A percentile compares a stretch with the other conserved stretches of the same genome.
These are phyloP conservation scores for Coniella lustricola DNA, from an alignment of 2,329 filamentous ascomycete species.

Conservation along the genomic window DNA sequence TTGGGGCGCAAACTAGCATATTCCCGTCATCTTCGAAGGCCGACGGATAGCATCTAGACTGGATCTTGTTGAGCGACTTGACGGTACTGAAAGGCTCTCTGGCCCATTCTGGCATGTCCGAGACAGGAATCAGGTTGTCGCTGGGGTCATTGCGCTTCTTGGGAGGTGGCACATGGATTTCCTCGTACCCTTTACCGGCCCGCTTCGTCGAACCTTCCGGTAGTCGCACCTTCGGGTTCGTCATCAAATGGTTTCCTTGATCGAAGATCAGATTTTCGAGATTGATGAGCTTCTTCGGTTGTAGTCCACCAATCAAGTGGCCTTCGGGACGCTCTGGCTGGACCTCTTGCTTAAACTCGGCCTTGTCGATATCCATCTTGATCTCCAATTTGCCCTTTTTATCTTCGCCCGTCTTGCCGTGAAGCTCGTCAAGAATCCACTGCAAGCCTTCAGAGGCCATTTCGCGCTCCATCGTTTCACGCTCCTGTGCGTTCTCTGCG, in stretches of 20 bases:
- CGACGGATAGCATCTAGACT: slow-evolving; percentile 85
- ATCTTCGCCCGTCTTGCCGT: slow-evolving; percentile 59
- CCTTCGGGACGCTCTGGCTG: slow-evolving; percentile 56
- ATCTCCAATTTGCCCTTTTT: slow-evolving; percentile 70
- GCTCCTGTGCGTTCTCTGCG: slow-evolving; percentile 71
- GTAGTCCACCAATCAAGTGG: slow-evolving; percentile 70
- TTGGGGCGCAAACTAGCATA: slow-evolving; percentile 95
- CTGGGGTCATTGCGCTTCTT: slow-evolving; percentile 77
- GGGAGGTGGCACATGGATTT: slow-evolving; percentile 92
- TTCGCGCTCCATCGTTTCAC: slow-evolving; percentile 73
- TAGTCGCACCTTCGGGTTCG: slow-evolving; percentile 90
- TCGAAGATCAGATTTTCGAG: slow-evolving; percentile 95
- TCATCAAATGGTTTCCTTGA: slow-evolving; percentile 98
- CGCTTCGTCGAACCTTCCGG: slow-evolving; percentile 93
- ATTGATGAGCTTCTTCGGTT: slow-evolving; percentile 83
- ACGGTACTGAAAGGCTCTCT: slow-evolving; percentile 77
- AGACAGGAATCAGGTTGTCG: slow-evolving; percentile 75
- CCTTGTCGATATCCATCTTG: slow-evolving; percentile 88
- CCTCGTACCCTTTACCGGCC: slow-evolving; percentile 96
- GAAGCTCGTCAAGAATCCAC: slow-evolving; percentile 80
- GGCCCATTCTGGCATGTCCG: slow-evolving; percentile 89
- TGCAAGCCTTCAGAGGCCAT: slow-evolving; percentile 85
- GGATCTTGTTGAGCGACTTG: slow-evolving; percentile 87
- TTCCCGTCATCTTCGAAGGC: slow-evolving; percentile 94
- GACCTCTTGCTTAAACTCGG: slow-evolving; percentile 42